phyloP scores from a whole-genome alignment of 176 grass and related monocot genomes.

The Elaeis guineensis region DNA sequence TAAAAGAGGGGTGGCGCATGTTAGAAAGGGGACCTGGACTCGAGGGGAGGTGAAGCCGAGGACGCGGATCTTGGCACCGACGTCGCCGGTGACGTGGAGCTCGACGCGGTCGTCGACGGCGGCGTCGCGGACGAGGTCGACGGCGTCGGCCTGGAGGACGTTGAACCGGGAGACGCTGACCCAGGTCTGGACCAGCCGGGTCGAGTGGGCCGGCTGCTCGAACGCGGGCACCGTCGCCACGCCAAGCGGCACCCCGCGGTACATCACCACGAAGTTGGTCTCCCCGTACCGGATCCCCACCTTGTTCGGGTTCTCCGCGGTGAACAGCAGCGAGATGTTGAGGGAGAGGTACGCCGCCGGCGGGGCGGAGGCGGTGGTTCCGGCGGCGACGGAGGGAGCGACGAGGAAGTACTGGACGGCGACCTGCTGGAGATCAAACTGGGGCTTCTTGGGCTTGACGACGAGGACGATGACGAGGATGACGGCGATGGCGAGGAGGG shows the following conservation, averaged over 20 bases:
- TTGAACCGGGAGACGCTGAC: slow-evolving; percentile 16
- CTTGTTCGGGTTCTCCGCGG: slow-evolving; percentile 19
- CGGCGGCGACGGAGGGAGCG: background rate
- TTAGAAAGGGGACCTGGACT: background rate
- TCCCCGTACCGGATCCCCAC: slow-evolving; percentile 15
- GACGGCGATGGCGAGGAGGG: slow-evolving; percentile 6
- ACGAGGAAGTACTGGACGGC: slow-evolving; percentile 17
- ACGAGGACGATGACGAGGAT: slow-evolving; percentile 13
- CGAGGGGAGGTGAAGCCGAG: slow-evolving; percentile 16
- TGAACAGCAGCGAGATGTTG: slow-evolving; percentile 15
- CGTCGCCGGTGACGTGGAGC: slow-evolving; percentile 16
- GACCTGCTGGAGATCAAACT: slow-evolving; percentile 23
- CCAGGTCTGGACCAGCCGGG: slow-evolving; percentile 4
- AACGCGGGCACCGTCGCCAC: slow-evolving; percentile 19
- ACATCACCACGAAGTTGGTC: slow-evolving; percentile 9
- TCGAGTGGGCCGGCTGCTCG: slow-evolving; percentile 11
- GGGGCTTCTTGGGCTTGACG: slow-evolving; percentile 23
- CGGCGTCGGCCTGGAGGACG: slow-evolving; percentile 15
- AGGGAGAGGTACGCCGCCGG: slow-evolving; percentile 16
- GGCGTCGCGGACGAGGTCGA: slow-evolving; percentile 14
- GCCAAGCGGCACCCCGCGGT: slow-evolving; percentile 18
- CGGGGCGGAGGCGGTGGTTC: background rate
- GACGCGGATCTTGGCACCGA: slow-evolving; percentile 19
- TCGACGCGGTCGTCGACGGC: slow-evolving; percentile 19
- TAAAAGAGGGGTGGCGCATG: background rate